Evolutionary conservation across 345 rosid genomes (phyloP).

Genomic region (Erysimum cheiranthoides): DNA sequence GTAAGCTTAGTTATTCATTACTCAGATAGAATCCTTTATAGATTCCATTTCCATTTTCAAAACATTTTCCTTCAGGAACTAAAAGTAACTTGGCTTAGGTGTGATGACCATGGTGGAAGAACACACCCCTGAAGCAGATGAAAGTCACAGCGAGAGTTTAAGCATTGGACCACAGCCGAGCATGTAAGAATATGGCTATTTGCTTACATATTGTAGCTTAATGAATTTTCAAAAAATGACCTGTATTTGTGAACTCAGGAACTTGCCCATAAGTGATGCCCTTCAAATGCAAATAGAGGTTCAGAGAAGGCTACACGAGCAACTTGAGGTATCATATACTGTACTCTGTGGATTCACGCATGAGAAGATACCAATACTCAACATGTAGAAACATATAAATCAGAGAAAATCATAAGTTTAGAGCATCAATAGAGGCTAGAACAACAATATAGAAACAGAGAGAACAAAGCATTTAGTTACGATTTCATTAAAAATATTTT

Average conservation of each 20-base stretch:
- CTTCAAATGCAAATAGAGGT: constrained; percentile 91
- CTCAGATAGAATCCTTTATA: background rate
- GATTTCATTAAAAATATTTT: constrained; percentile 34
- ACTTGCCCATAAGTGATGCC: constrained; percentile 74
- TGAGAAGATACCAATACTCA: background rate
- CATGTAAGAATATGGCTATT: constrained; percentile 59
- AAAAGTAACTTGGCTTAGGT: constrained; percentile 46
- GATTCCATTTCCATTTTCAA: background rate
- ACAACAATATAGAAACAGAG: constrained; percentile 43
- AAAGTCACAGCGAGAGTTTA: constrained; percentile 57
- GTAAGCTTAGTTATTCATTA: constrained; percentile 48
- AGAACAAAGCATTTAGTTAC: constrained; percentile 33
- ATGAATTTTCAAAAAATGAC: background rate
- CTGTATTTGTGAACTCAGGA: constrained; percentile 54
- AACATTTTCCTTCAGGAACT: background rate
- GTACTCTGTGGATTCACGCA: constrained; percentile 8
- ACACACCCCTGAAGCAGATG: constrained; percentile 62
- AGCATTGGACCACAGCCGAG: constrained; percentile 69
- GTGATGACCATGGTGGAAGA: constrained; percentile 55
- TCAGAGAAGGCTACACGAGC: constrained; percentile 88
- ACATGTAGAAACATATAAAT: constrained; percentile 5
- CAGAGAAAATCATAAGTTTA: constrained; percentile 45
- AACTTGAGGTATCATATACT: constrained; percentile 72
- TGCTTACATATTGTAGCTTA: constrained; percentile 8
- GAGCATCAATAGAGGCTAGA: constrained; percentile 54